Percentiles rank a stretch among this genome's conserved stretches.
phyloP scores from a whole-genome alignment of 164 flowering plant species.

The Kalanchoe fedtschenkoi region DNA sequence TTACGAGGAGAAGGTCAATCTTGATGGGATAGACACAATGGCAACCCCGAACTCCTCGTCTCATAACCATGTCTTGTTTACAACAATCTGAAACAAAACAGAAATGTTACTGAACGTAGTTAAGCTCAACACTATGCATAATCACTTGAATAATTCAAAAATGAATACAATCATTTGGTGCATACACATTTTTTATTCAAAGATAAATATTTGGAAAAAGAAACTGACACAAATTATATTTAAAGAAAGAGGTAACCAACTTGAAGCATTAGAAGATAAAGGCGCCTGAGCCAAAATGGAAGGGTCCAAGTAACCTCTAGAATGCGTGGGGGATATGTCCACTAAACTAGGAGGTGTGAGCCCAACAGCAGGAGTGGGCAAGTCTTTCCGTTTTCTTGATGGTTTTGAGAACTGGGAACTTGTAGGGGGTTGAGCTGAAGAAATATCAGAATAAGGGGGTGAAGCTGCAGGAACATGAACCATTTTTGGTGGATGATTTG shows the following conservation, averaged over 20 bases:
- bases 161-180: background rate
- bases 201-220: background rate
- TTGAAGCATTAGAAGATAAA: conserved; percentile 44
- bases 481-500: conserved; percentile 17
- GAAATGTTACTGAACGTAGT: conserved; percentile 9
- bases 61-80: conserved; percentile 56
- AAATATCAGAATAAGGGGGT: conserved; percentile 34
- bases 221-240: background rate
- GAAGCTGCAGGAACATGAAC: conserved; percentile 22
- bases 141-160: background rate
- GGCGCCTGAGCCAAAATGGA: conserved; percentile 69
- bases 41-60: conserved; percentile 57
- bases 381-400: conserved; percentile 28
- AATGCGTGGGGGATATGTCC: conserved; percentile 41
- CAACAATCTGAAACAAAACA: conserved; percentile 56
- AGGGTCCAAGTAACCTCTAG: conserved; percentile 27
- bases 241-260: conserved; percentile 26
- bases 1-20: conserved; percentile 71
- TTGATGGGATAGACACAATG: conserved; percentile 90
- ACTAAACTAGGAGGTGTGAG: conserved; percentile 20
- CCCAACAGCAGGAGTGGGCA: conserved; percentile 24
- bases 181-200: background rate
- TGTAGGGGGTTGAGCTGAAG: conserved; percentile 38
- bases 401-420: conserved; percentile 42
- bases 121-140: background rate